phyloP scores from a whole-genome alignment of 257 asterid genomes.

The Solanum sejunctum region DNA sequence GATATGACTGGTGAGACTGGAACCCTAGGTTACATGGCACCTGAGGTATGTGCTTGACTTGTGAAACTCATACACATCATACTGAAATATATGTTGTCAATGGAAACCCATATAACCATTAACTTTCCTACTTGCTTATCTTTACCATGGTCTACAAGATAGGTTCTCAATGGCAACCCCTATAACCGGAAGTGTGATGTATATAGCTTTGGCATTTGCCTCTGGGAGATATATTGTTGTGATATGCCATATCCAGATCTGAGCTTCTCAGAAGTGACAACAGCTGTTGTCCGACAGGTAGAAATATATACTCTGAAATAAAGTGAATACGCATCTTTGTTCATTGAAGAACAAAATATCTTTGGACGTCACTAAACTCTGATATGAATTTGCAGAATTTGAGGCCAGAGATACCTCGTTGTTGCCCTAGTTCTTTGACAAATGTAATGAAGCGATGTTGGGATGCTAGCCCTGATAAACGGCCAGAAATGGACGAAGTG shows the following conservation, averaged over 20 bases:
- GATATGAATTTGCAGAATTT: conserved; percentile 38
- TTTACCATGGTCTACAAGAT: background rate
- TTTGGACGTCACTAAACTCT: background rate
- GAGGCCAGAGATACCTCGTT: conserved; percentile 87
- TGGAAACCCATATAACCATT: background rate
- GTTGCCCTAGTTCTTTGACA: conserved; percentile 68
- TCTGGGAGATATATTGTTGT: conserved; percentile 93
- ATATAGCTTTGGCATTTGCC: conserved; percentile 83
- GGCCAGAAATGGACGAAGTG: conserved; percentile 85
- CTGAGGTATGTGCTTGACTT: conserved; percentile 50
- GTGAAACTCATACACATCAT: background rate
- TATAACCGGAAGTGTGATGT: conserved; percentile 85
- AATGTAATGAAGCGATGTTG: conserved; percentile 77
- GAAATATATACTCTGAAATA: background rate
- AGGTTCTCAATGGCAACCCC: conserved; percentile 83
- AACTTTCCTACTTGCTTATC: background rate
- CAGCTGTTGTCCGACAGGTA: conserved; percentile 87
- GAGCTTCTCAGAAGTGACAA: conserved; percentile 78
- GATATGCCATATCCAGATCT: conserved; percentile 91
- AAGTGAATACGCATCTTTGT: background rate
- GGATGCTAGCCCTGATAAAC: conserved; percentile 65
- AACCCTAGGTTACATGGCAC: conserved; percentile 95
- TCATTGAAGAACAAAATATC: background rate
- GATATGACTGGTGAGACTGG: conserved; percentile 98
- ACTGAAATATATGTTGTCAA: background rate